Evolutionary conservation across 2,329 filamentous ascomycete genomes (phyloP).

Genomic region (Trichoderma atrobrunneum): DNA sequence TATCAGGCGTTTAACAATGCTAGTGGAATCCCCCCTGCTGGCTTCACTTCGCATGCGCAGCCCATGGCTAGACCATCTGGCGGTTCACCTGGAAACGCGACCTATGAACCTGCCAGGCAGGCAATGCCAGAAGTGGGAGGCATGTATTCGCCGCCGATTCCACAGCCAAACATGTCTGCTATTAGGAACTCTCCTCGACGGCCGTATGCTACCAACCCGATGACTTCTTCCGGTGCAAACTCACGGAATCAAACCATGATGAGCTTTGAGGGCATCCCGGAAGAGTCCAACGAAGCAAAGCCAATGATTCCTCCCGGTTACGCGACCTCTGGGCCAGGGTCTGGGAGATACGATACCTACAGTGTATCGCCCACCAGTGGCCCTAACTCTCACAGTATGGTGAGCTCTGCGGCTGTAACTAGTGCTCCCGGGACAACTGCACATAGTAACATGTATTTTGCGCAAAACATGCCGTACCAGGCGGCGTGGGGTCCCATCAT

Average conservation of each 20-base stretch:
- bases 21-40: slow-evolving; percentile 11
- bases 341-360: slow-evolving; percentile 41
- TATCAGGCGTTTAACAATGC: slow-evolving; percentile 55
- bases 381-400: slow-evolving; percentile 20
- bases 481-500: slow-evolving; percentile 33
- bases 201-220: slow-evolving; percentile 26
- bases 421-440: background rate
- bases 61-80: slow-evolving; percentile 35
- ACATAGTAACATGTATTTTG: slow-evolving; percentile 29
- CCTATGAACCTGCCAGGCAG: slow-evolving; percentile 58
- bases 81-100: slow-evolving; percentile 56
- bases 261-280: slow-evolving; percentile 31
- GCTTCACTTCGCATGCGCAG: background rate
- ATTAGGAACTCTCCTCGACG: slow-evolving; percentile 43
- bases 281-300: slow-evolving; percentile 35
- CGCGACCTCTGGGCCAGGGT: slow-evolving; percentile 42
- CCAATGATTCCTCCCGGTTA: slow-evolving; percentile 36
- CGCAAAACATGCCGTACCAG: slow-evolving; percentile 29
- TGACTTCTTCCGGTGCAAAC: slow-evolving; percentile 21
- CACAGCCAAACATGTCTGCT: slow-evolving; percentile 49
- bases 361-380: slow-evolving; percentile 43
- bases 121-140: slow-evolving; percentile 48
- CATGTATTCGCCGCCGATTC: slow-evolving; percentile 50
- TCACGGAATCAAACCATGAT: slow-evolving; percentile 26
- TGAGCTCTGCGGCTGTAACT: slow-evolving; percentile 22